Conservation (phyloP, 169 alveolate species). For the Theileria parva region DNA sequence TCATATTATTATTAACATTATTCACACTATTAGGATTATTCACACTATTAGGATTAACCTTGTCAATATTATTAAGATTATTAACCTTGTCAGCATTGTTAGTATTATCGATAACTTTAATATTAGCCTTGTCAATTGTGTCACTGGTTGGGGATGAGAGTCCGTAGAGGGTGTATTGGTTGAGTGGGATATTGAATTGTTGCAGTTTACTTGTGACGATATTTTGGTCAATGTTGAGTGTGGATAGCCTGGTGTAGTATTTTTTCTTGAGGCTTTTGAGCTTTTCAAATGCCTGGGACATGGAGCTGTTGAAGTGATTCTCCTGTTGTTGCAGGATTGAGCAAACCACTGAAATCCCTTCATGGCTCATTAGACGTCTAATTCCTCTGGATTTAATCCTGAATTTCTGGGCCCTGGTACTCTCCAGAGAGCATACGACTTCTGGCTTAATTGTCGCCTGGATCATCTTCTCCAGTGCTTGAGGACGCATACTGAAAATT, state of each 20-base stretch:
- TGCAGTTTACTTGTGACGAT: constrained; percentile 27
- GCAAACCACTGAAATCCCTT: constrained; percentile 42
- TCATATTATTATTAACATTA: too few relatives aligned
- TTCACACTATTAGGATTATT: too few relatives aligned
- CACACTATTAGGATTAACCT: too few relatives aligned
- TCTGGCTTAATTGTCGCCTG: constrained; percentile 81
- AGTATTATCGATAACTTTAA: too few relatives aligned
- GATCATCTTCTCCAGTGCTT: constrained; percentile 72
- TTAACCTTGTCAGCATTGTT: too few relatives aligned
- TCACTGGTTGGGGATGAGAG: constrained; percentile 1
- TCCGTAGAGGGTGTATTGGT: constrained; percentile 54
- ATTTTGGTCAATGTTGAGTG: constrained; percentile 46
- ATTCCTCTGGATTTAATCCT: constrained; percentile 79
- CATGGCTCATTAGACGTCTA: constrained; percentile 65
- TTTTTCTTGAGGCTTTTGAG: constrained; percentile 46
- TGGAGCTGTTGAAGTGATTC: constrained; percentile 41
- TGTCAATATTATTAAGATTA: too few relatives aligned
- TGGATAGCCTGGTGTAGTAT: constrained; percentile 59
- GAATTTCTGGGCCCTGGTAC: constrained; percentile 74
- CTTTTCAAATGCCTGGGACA: constrained; percentile 27
- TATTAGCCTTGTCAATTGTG: background rate
- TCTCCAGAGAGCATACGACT: constrained; percentile 78
- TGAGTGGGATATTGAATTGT: constrained; percentile 38
- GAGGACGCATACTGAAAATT: constrained; percentile 53
- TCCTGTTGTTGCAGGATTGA: constrained; percentile 59